Base-by-base conservation (phyloP, 768 basidiomycete genomes). In the Kwoniella sp. region DNA sequence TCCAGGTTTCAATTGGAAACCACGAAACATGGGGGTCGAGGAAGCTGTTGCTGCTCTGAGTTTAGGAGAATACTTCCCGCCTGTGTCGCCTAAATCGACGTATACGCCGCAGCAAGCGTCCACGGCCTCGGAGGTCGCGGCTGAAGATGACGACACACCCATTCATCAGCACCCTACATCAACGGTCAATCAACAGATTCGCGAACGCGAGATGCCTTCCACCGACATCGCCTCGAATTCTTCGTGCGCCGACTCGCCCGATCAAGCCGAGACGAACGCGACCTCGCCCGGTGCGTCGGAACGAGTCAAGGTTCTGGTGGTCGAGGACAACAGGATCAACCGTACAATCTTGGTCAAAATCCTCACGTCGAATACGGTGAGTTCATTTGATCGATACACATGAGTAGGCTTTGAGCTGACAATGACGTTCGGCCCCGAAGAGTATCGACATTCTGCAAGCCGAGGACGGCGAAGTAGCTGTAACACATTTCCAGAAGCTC, bases 301-400 rank as follows among this genome's bases (percentile, higher is more conserved):
- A 55, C 28, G 28, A 12, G 37, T 72, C 57, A 76, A 72, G 38
- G 72, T 79, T 4, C 37, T 79, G 48, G 75, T 79, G 4, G 77
- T 79, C 4, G 77, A 79, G 56, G 77, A 79, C 45, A 79, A 77
- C 45, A 54, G 60, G 54, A 73, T 77, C 51, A 75, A 75, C 53
- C 22, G 78, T 31, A 68, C 63, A 30, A 68, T 74, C 30, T 29
- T 74, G 31, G 69, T 73, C 26, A 69, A 71, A 58, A 67, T 72
- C 30, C 37, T 71, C 52, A 69, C 70, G 12, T 34, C 61, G 2
- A 76, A 73, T 55, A 34, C 34, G 37, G 23, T 50, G n/a, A 31
- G 59, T 73, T 22, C 22, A 51, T 37, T 15, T 30, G 25, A 7
- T 25, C 54, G 9, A 34, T 5, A 34, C 7, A 5, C 34, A 37